Conservation (phyloP, 305 asterid genomes). For the Fraxinus greggii region DNA sequence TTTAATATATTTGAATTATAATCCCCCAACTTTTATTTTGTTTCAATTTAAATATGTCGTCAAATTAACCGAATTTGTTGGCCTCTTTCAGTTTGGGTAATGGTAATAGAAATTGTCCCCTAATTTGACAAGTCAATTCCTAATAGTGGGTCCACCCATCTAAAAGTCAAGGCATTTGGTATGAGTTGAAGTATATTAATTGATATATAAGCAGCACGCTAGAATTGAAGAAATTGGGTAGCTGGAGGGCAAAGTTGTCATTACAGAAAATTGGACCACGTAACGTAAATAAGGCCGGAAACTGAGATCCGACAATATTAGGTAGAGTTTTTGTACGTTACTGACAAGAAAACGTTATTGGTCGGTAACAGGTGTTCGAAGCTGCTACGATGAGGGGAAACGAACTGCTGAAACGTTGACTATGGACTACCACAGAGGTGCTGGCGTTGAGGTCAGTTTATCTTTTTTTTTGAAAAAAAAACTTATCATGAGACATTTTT, state of each 20-base stretch:
- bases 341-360: conserved; percentile 25
- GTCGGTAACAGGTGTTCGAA: conserved; percentile 79
- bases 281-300: not conserved
- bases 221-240: not conserved
- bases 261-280: not conserved
- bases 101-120: not conserved
- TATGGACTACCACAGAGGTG: conserved; percentile 98
- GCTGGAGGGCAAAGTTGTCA: not conserved
- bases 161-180: not conserved
- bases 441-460: conserved; percentile 68
- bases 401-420: conserved; percentile 97
- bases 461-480: no score
- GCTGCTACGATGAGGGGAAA: conserved; percentile 98
- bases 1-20: not conserved
- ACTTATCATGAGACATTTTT: not conserved
- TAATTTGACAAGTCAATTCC: not conserved
- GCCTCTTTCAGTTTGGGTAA: not conserved
- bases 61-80: not conserved
- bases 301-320: not conserved
- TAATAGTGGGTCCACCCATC: not conserved
- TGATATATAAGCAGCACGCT: not conserved
- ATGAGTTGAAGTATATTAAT: not conserved
- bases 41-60: not conserved
- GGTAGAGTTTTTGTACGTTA: not conserved
- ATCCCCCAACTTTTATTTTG: not conserved